These are phyloP conservation scores for Hsuehochloa calcarea DNA, from an alignment of 176 grass and related monocot species.

Conservation along the genomic window DNA sequence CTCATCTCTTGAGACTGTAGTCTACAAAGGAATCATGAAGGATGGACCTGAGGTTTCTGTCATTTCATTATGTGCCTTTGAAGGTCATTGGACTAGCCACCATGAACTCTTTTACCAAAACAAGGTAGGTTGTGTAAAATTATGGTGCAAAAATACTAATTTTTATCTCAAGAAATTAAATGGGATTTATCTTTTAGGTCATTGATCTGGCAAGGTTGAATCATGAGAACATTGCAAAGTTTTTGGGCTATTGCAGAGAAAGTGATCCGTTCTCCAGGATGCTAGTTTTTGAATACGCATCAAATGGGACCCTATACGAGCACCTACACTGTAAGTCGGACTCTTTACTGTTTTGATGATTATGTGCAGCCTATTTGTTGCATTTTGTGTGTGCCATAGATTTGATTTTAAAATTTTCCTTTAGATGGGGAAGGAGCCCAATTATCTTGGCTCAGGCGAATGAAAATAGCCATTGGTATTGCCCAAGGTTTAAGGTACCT, in stretches of 20 bases:
- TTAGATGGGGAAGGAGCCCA: constrained; percentile 82
- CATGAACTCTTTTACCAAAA: constrained; percentile 86
- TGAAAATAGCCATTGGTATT: constrained; percentile 93
- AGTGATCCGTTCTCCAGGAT: constrained; percentile 88
- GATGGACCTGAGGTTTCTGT: constrained; percentile 84
- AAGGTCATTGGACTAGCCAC: constrained; percentile 81
- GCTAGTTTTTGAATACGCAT: constrained; percentile 89
- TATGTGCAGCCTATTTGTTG: background rate
- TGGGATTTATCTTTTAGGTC: constrained; percentile 44
- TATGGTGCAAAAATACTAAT: background rate
- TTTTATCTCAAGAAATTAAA: constrained; percentile 7
- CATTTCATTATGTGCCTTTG: constrained; percentile 68
- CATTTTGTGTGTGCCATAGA: background rate
- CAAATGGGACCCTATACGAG: constrained; percentile 90
- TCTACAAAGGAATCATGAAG: constrained; percentile 96
- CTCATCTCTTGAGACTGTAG: constrained; percentile 62
- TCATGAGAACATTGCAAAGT: constrained; percentile 81
- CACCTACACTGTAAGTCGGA: constrained; percentile 76
- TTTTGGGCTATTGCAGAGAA: constrained; percentile 92
- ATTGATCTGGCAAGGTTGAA: constrained; percentile 78
- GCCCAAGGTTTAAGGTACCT: constrained; percentile 76
- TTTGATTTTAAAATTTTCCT: constrained; percentile 16
- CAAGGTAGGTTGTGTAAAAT: constrained; percentile 52
- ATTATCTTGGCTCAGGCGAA: constrained; percentile 84
- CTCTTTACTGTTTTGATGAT: background rate